Evolutionary conservation across 2,329 filamentous ascomycete species (phyloP), one percentile per base, ranked within the genome.

Genomic region (Microascus cirrosus): DNA sequence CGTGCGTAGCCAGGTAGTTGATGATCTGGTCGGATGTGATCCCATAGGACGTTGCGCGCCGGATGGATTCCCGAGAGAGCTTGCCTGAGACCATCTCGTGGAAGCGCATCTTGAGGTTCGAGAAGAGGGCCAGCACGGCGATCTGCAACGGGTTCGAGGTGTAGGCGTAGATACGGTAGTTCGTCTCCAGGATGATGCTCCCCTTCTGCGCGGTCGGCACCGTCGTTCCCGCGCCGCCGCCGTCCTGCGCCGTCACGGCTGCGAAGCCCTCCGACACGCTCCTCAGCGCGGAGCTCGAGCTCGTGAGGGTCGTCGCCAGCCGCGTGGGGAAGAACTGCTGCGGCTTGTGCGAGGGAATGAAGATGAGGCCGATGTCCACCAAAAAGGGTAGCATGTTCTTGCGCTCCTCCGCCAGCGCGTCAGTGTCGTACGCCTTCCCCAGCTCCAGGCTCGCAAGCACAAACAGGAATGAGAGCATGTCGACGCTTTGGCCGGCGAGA

Each of bases 1-100:
- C 94, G 72, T 99, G 93, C 3, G 89, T 87, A 8, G 87, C 85
- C 1, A 99, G 83, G 73, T 97, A 99, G 20, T 87, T 85, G 65
- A 99, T 93, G 70, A 99, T 95, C 70, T 99, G 94, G 65, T 95
- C 87, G 18, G 90, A 86, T 0, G 92, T 96, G 74, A 99, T 99
- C 67, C 94, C 94, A 68, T 87, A 87, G 61, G 84, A 80, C 62
- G 97, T 92, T 61, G 95, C 95, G 59, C 85, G 83, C 58, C 90
- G 89, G 65, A 97, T 88, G 15, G 91, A 96, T 57, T 89, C 81
- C 61, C 95, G 90, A 13, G 91, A 95, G 48, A 99, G 79, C 63
- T 94, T 91, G 50, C 93, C 94, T 0, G 91, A 90, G 15, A 97
- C 88, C 73, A 99, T 89, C 73, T 96, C 95, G 1, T 90, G 89